These are phyloP conservation scores for Dictyostelium purpureum DNA, from an alignment of 78 protist genomes.

Conservation along the genomic window DNA sequence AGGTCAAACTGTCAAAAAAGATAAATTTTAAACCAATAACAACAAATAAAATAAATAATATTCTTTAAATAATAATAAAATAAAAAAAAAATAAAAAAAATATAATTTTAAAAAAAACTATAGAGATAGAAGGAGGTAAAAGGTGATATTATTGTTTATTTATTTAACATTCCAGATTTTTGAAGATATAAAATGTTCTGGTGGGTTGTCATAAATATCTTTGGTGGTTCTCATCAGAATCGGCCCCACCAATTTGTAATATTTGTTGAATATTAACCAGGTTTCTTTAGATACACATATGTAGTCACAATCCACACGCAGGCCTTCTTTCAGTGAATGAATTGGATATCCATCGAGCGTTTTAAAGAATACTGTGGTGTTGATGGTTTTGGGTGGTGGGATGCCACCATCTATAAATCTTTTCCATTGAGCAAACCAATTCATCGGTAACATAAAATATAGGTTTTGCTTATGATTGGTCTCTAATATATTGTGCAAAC, in stretches of 20 bases:
- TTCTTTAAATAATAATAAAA: not conserved
- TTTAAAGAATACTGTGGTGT: not conserved
- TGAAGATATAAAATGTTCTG: not conserved
- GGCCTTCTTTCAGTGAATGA: not conserved
- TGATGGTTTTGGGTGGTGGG: not conserved
- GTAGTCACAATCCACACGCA: conserved; percentile 1
- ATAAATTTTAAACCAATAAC: not conserved
- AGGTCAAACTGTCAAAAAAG: not conserved
- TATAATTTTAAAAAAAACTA: not conserved
- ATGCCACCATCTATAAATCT: conserved; percentile 19
- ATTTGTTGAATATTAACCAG: conserved; percentile 12
- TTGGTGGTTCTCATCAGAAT: conserved; percentile 13
- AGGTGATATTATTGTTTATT: too few relatives aligned
- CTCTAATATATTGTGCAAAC: not conserved
- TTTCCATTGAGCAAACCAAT: conserved; percentile 39
- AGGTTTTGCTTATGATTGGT: not conserved
- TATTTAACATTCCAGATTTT: conserved; percentile 46
- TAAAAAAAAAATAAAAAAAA: not conserved
- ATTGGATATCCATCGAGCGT: not conserved
- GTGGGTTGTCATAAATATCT: conserved; percentile 51
- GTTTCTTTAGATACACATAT: conserved; percentile 44
- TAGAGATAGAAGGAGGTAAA: too few relatives aligned
- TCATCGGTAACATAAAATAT: conserved; percentile 25
- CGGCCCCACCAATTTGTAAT: conserved; percentile 38
- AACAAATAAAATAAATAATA: not conserved